Evolutionary conservation across 1,284 basidiomycete genomes (phyloP), one percentile per base, ranked within the genome.

Genomic region (Rhodotorula mucilaginosa): DNA sequence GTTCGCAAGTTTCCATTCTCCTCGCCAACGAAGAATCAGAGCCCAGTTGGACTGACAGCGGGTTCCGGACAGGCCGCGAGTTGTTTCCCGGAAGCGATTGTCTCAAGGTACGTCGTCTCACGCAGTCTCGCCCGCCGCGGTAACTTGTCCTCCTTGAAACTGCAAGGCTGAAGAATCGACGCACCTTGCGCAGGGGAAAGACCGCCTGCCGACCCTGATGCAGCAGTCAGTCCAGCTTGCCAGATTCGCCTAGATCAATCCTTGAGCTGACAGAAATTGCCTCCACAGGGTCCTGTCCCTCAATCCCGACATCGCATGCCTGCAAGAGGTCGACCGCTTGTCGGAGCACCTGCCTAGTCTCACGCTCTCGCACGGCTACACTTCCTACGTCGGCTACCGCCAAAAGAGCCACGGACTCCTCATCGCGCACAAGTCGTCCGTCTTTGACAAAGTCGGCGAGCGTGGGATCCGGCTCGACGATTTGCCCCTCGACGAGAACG

Each of bases 71-170:
- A 68, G 68, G 68, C 5, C 74, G 81, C 18, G 80, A 80, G 61
- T 76, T 83, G 10, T 83, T 83, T 68, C 82, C 82, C 0, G 81
- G 81, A 0, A 80, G 78, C n/a, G 82, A 83, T 70, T 80, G 78
- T 61, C 75, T 83, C 51, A 81, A 81, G 47, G 69, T 64, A 3
- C 13, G 51, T 19, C 3, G 15, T 29, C 1, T 31, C 1, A 0
- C 1, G 29, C 21, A 23, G 1, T 29, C 58, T 2, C 1, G 3
- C 23, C 29, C 23, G 23, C 39, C 39, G 39, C 10, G 1, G 10
- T 12, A 44, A 12, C 12, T 2, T 44, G 39, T 44, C 10, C 39
- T 44, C 39, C 39, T 44, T 2, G 6, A 15, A 19, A 18, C 8
- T 29, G 34, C 3, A 4, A 13, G 2, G 34, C 23, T 54, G 21